These are phyloP conservation scores for Cercospora beticola DNA, from an alignment of 2,329 filamentous ascomycete species.

Conservation along the genomic window DNA sequence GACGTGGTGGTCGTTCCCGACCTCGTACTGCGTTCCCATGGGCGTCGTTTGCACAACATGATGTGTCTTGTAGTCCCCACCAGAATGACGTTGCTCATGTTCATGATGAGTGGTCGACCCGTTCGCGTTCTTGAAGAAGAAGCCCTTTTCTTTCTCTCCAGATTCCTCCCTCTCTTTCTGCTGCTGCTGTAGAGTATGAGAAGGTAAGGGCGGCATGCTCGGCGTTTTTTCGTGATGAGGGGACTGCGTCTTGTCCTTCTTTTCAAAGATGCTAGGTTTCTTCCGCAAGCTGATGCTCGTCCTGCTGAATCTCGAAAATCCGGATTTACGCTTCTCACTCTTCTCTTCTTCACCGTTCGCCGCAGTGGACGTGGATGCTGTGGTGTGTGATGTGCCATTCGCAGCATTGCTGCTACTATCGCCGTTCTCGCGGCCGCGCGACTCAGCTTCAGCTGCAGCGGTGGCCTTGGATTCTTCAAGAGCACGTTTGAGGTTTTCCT, in stretches of 20 bases:
- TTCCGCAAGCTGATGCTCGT: slow-evolving; percentile 10
- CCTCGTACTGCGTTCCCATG: not conserved
- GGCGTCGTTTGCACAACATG: not conserved
- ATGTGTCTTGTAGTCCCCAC: slow-evolving; percentile 7
- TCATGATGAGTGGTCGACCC: not conserved
- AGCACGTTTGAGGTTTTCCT: slow-evolving; percentile 63
- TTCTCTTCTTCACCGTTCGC: slow-evolving; percentile 48
- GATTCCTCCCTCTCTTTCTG: not conserved
- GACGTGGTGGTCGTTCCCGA: not conserved
- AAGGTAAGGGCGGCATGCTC: slow-evolving; percentile 8
- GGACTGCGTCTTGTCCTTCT: slow-evolving; percentile 8
- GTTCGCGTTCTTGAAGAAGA: not conserved
- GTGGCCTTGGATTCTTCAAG: slow-evolving; percentile 66
- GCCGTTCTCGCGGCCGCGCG: slow-evolving; percentile 24
- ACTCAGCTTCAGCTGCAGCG: slow-evolving; percentile 55
- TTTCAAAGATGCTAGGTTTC: slow-evolving; percentile 8
- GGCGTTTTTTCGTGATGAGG: not conserved
- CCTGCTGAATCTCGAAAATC: slow-evolving; percentile 11
- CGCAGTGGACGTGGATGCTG: not conserved
- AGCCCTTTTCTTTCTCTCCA: not conserved
- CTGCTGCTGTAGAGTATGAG: slow-evolving; percentile 18
- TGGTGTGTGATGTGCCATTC: not conserved
- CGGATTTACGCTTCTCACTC: slow-evolving; percentile 28
- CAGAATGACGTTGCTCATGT: not conserved
- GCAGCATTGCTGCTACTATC: slow-evolving; percentile 24